Evolutionary conservation across 352 stramenopile genomes (phyloP).

Genomic region (Phytophthora pisi): DNA sequence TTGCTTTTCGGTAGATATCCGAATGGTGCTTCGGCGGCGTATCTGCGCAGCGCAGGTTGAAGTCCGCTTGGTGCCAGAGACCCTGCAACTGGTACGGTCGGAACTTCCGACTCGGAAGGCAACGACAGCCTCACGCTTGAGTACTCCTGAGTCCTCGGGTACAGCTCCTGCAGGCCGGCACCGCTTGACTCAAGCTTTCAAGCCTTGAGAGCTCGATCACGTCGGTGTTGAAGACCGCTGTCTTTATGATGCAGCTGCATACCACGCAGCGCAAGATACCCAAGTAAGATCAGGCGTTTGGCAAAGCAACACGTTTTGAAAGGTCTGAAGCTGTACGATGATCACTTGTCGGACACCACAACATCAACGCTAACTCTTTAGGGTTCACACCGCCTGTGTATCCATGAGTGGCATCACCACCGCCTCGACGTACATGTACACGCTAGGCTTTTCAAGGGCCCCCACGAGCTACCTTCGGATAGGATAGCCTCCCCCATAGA

Average conservation of each 20-base stretch:
- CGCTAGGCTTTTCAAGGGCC: too few relatives aligned
- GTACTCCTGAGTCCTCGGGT: too few relatives aligned
- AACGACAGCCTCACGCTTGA: background rate
- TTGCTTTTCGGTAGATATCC: background rate
- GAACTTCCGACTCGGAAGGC: background rate
- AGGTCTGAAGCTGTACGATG: too few relatives aligned
- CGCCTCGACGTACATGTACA: too few relatives aligned
- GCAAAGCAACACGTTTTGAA: background rate
- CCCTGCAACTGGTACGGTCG: background rate
- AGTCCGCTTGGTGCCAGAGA: constrained; percentile 4
- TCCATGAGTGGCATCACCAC: too few relatives aligned
- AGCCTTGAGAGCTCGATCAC: background rate
- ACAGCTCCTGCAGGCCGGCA: too few relatives aligned
- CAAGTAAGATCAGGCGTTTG: background rate
- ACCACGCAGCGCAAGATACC: background rate
- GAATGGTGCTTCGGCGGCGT: constrained; percentile 4
- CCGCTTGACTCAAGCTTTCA: too few relatives aligned
- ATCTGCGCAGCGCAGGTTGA: constrained; percentile 4
- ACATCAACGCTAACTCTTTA: too few relatives aligned
- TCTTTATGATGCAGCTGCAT: background rate
- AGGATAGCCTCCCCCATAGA: background rate
- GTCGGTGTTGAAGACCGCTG: too few relatives aligned
- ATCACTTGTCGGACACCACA: too few relatives aligned
- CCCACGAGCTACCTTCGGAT: background rate
- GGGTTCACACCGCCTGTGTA: too few relatives aligned